These are phyloP conservation scores for Pseudogymnoascus pannorum DNA, from an alignment of 2,329 filamentous ascomycete species.

Conservation along the genomic window DNA sequence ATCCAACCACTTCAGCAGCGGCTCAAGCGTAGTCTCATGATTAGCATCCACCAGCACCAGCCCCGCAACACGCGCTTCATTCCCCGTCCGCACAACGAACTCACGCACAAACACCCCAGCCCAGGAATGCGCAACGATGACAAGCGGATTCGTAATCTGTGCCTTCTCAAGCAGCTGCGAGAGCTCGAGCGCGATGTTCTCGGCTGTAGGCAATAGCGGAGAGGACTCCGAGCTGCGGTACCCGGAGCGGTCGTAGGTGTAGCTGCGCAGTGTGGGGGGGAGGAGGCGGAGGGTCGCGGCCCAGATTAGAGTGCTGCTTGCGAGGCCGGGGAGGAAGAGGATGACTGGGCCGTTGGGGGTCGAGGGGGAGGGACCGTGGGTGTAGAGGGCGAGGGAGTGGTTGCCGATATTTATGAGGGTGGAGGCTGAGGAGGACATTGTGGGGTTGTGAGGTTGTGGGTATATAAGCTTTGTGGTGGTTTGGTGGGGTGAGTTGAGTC, in stretches of 20 bases:
- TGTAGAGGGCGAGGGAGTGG: slow-evolving; percentile 14
- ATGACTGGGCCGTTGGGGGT: slow-evolving; percentile 9
- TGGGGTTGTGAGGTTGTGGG: not conserved
- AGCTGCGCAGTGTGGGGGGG: slow-evolving; percentile 4
- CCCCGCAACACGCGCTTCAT: slow-evolving; percentile 15
- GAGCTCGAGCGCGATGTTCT: slow-evolving; percentile 17
- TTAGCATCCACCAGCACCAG: slow-evolving; percentile 20
- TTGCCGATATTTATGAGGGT: slow-evolving; percentile 13
- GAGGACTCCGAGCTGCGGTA: slow-evolving; percentile 13
- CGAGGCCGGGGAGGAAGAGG: slow-evolving; percentile 15
- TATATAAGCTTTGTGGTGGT: not conserved
- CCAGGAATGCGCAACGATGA: slow-evolving; percentile 19
- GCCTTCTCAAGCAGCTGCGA: slow-evolving; percentile 12
- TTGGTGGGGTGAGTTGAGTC: not conserved
- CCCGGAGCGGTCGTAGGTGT: slow-evolving; percentile 18
- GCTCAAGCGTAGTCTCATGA: slow-evolving; percentile 8
- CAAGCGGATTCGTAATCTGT: slow-evolving; percentile 13
- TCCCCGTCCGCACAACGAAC: slow-evolving; percentile 12
- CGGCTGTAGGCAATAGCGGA: slow-evolving; percentile 9
- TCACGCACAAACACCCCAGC: slow-evolving; percentile 15
- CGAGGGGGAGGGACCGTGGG: slow-evolving; percentile 9
- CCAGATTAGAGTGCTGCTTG: slow-evolving; percentile 11
- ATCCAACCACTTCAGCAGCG: not conserved
- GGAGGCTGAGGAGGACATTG: not conserved
- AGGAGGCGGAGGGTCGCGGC: slow-evolving; percentile 13